These are phyloP conservation scores for Colletotrichum acutatum DNA, from an alignment of 2,329 filamentous ascomycete genomes.

Conservation along the genomic window DNA sequence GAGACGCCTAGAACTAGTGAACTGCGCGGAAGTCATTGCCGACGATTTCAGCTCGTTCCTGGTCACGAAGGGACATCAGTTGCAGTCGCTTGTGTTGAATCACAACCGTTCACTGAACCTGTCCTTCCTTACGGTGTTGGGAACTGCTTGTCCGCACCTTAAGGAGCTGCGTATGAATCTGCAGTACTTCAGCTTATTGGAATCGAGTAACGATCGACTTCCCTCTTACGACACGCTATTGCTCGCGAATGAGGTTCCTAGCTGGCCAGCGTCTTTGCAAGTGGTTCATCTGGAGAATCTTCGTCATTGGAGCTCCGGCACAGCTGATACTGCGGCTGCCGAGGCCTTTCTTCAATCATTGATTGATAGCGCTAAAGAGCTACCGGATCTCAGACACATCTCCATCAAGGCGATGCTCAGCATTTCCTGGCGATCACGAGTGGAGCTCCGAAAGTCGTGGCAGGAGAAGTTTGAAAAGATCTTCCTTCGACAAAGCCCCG, in stretches of 20 bases:
- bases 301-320: slow-evolving; percentile 75
- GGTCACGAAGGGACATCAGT: slow-evolving; percentile 70
- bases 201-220: slow-evolving; percentile 75
- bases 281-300: slow-evolving; percentile 81
- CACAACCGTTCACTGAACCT: slow-evolving; percentile 85
- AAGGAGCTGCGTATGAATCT: slow-evolving; percentile 80
- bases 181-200: slow-evolving; percentile 78
- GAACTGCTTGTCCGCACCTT: slow-evolving; percentile 75
- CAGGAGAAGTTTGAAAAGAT: slow-evolving; percentile 74
- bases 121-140: slow-evolving; percentile 76
- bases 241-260: slow-evolving; percentile 72
- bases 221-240: slow-evolving; percentile 80
- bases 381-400: slow-evolving; percentile 76
- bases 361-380: slow-evolving; percentile 72
- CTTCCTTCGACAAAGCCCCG: slow-evolving; percentile 64
- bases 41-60: slow-evolving; percentile 75
- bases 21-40: slow-evolving; percentile 81
- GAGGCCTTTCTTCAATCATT: slow-evolving; percentile 84
- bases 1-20: slow-evolving; percentile 76
- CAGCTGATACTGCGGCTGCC: slow-evolving; percentile 75
- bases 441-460: slow-evolving; percentile 83
- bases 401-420: slow-evolving; percentile 82
- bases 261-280: slow-evolving; percentile 80
- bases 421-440: slow-evolving; percentile 83
- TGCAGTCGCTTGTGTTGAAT: slow-evolving; percentile 76